Conservation (phyloP, 1,284 basidiomycete species). For the Trichosporon sp. region DNA sequence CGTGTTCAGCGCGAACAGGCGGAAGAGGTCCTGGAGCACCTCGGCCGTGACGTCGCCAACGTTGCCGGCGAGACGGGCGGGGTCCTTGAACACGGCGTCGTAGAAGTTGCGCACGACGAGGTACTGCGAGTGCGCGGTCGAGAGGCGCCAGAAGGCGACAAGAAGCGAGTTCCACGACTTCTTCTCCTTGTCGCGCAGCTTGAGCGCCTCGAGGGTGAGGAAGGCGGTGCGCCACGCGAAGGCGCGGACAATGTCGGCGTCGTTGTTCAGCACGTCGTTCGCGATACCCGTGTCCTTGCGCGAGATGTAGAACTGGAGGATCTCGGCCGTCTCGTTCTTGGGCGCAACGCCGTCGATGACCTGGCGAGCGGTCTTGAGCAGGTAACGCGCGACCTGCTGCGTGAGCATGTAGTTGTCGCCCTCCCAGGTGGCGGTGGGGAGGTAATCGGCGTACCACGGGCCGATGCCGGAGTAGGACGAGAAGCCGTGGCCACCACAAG, state of each 20-base stretch:
- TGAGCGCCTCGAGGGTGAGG: conserved; percentile 54
- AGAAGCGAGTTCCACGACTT: conserved; percentile 48
- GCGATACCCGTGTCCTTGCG: conserved; percentile 57
- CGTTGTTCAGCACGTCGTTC: conserved; percentile 55
- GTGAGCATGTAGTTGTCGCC: conserved; percentile 63
- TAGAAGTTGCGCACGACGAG: conserved; percentile 34
- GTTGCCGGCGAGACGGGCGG: conserved; percentile 12
- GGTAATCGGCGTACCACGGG: conserved; percentile 61
- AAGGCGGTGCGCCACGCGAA: conserved; percentile 55
- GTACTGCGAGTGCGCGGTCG: conserved; percentile 36
- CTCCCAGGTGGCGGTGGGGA: conserved; percentile 62
- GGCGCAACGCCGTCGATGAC: conserved; percentile 61
- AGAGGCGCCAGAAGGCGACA: conserved; percentile 34
- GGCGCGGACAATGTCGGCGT: conserved; percentile 62
- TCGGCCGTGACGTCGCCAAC: conserved; percentile 26
- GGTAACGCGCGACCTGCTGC: conserved; percentile 62
- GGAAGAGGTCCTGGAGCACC: conserved; percentile 53
- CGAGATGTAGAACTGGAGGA: conserved; percentile 48
- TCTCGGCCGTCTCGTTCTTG: conserved; percentile 61
- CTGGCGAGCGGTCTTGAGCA: conserved; percentile 60
- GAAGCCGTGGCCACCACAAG: conserved; percentile 64
- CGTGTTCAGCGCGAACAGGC: conserved; percentile 58
- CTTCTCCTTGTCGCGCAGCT: conserved; percentile 44
- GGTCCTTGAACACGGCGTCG: conserved; percentile 31
- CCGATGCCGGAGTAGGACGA: conserved; percentile 62